Evolutionary conservation across 352 stramenopile species (phyloP).

Genomic region (Phytophthora syringae): DNA sequence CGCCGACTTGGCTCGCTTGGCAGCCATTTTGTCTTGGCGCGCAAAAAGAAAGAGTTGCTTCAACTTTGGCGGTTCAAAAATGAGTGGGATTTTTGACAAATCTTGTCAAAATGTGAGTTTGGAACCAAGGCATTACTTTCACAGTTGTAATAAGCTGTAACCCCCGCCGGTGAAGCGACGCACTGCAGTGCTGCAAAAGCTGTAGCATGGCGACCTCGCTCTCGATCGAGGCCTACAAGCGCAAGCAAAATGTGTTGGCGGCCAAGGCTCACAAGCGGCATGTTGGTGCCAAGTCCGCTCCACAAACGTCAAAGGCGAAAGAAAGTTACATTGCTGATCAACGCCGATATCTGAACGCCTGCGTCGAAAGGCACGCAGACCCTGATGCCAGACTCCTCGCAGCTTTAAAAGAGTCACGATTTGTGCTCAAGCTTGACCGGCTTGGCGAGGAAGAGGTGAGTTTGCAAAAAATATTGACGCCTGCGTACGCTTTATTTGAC

Average conservation of each 20-base stretch:
- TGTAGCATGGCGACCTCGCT: slow-evolving; percentile 37
- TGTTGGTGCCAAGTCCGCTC: background rate
- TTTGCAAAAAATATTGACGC: background rate
- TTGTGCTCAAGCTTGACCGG: slow-evolving; percentile 57
- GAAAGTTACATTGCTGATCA: slow-evolving; percentile 47
- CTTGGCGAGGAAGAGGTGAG: slow-evolving; percentile 61
- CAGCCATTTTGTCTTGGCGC: background rate
- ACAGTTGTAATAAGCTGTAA: no score
- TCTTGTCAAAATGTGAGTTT: no score
- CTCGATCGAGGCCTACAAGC: slow-evolving; percentile 70
- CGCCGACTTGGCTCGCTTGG: background rate
- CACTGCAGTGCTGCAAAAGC: background rate
- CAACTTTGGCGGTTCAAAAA: no score
- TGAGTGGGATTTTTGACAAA: no score
- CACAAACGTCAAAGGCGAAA: slow-evolving; percentile 8
- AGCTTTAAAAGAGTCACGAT: slow-evolving; percentile 43
- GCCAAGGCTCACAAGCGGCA: slow-evolving; percentile 20
- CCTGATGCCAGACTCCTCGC: slow-evolving; percentile 54
- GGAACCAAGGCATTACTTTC: no score
- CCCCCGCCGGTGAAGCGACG: slow-evolving; percentile 10
- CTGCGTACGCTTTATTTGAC: background rate
- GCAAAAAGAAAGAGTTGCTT: no score
- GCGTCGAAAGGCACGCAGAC: slow-evolving; percentile 58
- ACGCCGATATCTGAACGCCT: slow-evolving; percentile 62
- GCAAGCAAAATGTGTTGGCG: slow-evolving; percentile 56